Evolutionary conservation across 2,329 filamentous ascomycete genomes (phyloP).

Genomic region (Neofusicoccum parvum): DNA sequence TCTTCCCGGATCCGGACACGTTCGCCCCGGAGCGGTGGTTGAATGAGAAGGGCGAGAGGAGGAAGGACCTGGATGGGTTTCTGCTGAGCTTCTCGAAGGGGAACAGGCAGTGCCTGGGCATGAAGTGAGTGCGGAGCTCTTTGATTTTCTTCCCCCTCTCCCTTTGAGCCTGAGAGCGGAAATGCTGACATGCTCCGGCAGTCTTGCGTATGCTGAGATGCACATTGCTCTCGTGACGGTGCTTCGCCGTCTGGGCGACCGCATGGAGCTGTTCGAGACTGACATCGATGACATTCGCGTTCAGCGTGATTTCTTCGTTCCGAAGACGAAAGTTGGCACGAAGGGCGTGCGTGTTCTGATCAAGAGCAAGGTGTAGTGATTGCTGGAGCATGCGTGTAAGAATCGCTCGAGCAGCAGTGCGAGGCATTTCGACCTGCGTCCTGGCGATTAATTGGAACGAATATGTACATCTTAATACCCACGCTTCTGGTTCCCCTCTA

Average conservation of each 20-base stretch:
- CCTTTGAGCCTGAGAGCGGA: too few relatives aligned
- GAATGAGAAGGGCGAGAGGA: conserved; percentile 26
- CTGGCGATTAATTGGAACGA: background rate
- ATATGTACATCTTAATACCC: background rate
- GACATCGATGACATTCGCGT: conserved; percentile 35
- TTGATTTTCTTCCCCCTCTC: too few relatives aligned
- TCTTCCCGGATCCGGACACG: conserved; percentile 34
- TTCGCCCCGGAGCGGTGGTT: conserved; percentile 38
- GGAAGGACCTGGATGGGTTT: conserved; percentile 28
- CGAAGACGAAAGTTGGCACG: conserved; percentile 33
- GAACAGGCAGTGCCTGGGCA: conserved; percentile 35
- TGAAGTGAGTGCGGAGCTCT: conserved; percentile 29
- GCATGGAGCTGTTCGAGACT: conserved; percentile 25
- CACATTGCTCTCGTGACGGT: conserved; percentile 25
- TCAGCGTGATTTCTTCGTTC: conserved; percentile 43
- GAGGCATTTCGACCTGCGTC: too few relatives aligned
- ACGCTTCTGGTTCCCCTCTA: too few relatives aligned
- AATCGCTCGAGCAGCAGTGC: too few relatives aligned
- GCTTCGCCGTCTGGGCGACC: conserved; percentile 16
- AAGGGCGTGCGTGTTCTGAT: conserved; percentile 39
- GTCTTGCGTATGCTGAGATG: conserved; percentile 21
- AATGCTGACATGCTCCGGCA: background rate
- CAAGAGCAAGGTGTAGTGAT: background rate
- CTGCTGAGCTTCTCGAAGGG: conserved; percentile 37
- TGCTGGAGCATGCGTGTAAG: too few relatives aligned